Evolutionary conservation across 768 basidiomycete genomes (phyloP), one percentile per base, ranked within the genome.

Genomic region (Lactifluus rugatus): DNA sequence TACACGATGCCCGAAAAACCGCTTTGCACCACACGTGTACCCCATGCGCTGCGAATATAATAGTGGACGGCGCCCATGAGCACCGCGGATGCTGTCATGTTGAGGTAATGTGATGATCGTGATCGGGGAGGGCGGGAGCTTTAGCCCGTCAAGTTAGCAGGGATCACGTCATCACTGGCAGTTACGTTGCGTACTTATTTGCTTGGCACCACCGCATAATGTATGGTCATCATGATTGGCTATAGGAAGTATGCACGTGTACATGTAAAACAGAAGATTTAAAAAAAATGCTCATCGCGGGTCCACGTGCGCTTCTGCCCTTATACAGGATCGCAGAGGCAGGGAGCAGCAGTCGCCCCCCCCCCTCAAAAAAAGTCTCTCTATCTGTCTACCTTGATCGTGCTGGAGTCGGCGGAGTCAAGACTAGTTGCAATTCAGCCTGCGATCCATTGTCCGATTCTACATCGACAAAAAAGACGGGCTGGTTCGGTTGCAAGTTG

Each of bases 331-430:
- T n/a, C n/a, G n/a, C n/a, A 31, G 31, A 3, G 31, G 31, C 31
- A 31, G 31, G 31, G 31, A 31, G 31, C 31, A 31, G 36, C 36
- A 36, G 36, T 13, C 2, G 36, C 11, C 8, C 10, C 5, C 11
- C 13, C 13, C 6, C 11, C 36, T 2, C 6, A 16, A 16, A 39
- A 16, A 17, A 6, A 25, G n/a, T 34, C 48, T 11, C n/a, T 21
- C 1, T 13, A 2, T 31, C n/a, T 6, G 10, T 34, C 37, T 23
- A 13, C 6, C 21, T 17, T 48, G 41, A 44, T 46, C 11, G 32
- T 49, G 32, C 54, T 3, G 61, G 61, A 23, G 61, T 62, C 17
- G 61, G 61, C 31, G 61, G 61, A 21, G 61, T 62, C 61, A 62
- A 41, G 14, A 62, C 21, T 25, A 62, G 49, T 17, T 60, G 61